Conservation (phyloP, 176 grass and related monocot species). For the Puya raimondii region DNA sequence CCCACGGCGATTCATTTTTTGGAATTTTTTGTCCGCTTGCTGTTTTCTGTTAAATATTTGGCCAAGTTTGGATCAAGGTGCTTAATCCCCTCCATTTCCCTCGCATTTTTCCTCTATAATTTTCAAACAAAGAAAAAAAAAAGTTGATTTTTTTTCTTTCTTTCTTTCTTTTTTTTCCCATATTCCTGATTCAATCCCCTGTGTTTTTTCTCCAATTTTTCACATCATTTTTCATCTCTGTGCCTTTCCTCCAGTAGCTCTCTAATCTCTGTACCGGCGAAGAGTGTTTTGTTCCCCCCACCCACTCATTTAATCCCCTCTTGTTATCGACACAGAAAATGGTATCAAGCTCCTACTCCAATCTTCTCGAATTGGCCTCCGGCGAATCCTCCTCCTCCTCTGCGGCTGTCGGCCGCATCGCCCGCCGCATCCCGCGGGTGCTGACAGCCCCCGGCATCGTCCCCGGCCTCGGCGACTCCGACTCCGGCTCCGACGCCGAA, state of each 20-base stretch:
- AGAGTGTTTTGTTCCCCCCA: too few species aligned
- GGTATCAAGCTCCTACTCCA: conserved; percentile 92
- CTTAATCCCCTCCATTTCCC: background rate
- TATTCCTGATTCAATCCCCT: background rate
- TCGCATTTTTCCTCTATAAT: background rate
- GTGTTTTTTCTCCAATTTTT: too few species aligned
- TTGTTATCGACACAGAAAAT: conserved; percentile 16
- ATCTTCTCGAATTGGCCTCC: conserved; percentile 77
- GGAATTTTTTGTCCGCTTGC: background rate
- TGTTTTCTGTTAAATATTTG: background rate
- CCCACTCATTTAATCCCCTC: background rate
- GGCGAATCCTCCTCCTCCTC: conserved; percentile 17
- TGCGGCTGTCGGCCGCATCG: conserved; percentile 34
- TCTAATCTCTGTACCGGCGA: background rate
- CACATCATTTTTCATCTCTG: too few species aligned
- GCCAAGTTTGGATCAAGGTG: background rate
- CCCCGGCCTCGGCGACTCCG: conserved; percentile 62
- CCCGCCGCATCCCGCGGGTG: conserved; percentile 62
- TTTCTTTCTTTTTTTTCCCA: conserved; percentile 4
- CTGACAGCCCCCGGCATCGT: conserved; percentile 72
- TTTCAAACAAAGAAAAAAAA: background rate
- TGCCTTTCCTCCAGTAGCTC: background rate
- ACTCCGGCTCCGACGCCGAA: conserved; percentile 28
- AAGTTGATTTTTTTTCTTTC: conserved; percentile 14
- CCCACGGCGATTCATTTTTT: too few species aligned